Percentiles rank a stretch among this genome's conserved stretches.
phyloP scores from a whole-genome alignment of 2,329 filamentous ascomycete genomes.

The Diaporthe nobilis region DNA sequence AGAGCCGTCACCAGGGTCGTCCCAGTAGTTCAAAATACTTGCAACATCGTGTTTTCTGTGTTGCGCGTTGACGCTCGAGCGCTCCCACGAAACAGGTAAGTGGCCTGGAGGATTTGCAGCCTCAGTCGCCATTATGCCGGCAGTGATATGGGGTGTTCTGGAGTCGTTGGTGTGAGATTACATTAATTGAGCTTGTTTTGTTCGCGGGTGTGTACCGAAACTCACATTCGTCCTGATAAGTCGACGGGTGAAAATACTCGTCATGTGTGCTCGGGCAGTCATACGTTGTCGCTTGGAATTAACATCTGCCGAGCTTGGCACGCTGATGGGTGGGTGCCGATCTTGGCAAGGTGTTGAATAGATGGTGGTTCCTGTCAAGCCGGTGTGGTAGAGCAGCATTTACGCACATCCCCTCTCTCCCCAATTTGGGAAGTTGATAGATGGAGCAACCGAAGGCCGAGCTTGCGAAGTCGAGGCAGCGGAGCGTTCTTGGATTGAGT shows the following conservation, averaged over 20 bases:
- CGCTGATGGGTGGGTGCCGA: neutral
- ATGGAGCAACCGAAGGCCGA: neutral
- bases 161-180: neutral
- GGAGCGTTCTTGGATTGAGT: neutral
- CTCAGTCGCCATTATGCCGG: neutral
- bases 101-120: too few species aligned
- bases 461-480: neutral
- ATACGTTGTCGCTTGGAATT: neutral
- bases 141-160: neutral
- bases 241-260: neutral
- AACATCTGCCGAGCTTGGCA: constrained; percentile 28
- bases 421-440: neutral
- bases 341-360: constrained; percentile 1
- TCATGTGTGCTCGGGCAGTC: neutral
- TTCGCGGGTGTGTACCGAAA: neutral
- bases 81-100: too few species aligned
- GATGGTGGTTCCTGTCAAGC: neutral
- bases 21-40: constrained; percentile 33
- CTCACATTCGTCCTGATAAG: neutral
- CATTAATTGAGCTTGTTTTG: neutral
- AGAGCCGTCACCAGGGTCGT: constrained; percentile 31
- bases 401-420: neutral
- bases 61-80: neutral
- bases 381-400: neutral
- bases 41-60: constrained; percentile 11